Conservation (phyloP, 2,329 filamentous ascomycete species). For the Lasiodiplodia citricola region DNA sequence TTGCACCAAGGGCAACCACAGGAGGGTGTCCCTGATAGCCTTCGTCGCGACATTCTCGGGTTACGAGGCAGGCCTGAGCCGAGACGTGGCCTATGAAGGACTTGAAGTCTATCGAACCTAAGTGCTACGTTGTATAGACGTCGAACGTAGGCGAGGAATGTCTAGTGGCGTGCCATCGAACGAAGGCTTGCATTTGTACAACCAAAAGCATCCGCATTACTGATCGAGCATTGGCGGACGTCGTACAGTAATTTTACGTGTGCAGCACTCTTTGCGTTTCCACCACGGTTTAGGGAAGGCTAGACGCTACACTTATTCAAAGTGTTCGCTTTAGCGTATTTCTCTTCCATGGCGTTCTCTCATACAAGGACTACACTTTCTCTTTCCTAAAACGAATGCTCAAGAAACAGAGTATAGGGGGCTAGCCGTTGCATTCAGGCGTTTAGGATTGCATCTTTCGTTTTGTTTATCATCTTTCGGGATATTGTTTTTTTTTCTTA, state of each 20-base stretch:
- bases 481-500: not conserved
- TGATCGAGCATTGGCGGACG: not conserved
- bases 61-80: constrained; percentile 15
- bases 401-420: not conserved
- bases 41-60: constrained; percentile 23
- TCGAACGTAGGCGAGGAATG: not conserved
- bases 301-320: not conserved
- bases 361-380: not conserved
- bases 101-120: not conserved
- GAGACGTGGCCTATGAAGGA: constrained; percentile 10
- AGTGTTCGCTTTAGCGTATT: not conserved
- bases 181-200: not conserved
- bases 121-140: not conserved
- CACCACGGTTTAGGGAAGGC: not conserved
- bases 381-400: not conserved
- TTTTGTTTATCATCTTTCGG: not conserved
- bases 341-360: not conserved
- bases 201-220: not conserved
- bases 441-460: not conserved
- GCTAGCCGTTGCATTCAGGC: not conserved
- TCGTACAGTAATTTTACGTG: not conserved
- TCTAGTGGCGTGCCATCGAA: not conserved
- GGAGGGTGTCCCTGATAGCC: constrained; percentile 11
- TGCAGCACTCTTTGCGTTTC: not conserved
- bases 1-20: not conserved